These are phyloP conservation scores for Keithomyces neogunnii DNA, from an alignment of 2,329 filamentous ascomycete genomes.

Conservation along the genomic window DNA sequence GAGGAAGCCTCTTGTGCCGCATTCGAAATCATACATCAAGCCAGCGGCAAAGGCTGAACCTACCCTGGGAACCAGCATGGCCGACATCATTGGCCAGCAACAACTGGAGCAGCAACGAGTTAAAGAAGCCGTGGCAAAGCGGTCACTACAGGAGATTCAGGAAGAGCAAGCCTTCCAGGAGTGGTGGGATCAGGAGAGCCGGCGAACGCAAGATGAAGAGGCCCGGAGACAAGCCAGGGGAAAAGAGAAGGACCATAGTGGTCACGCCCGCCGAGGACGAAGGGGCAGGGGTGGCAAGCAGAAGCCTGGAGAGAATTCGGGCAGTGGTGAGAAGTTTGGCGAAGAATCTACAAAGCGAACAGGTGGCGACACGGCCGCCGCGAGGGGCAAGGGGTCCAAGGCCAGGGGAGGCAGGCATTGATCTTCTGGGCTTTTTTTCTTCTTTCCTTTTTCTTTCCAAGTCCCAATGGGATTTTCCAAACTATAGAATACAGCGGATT, in stretches of 20 bases:
- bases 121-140: conserved; percentile 76
- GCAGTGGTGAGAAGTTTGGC: conserved; percentile 11
- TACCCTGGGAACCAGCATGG: conserved; percentile 63
- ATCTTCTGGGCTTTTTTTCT: no score
- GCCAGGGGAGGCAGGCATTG: conserved; percentile 5
- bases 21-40: conserved; percentile 53
- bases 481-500: not conserved
- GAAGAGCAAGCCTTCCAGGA: conserved; percentile 94
- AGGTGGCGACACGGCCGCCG: not conserved
- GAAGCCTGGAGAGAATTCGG: conserved; percentile 10
- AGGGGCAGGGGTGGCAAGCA: conserved; percentile 20
- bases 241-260: conserved; percentile 25
- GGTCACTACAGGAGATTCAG: conserved; percentile 89
- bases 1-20: conserved; percentile 41
- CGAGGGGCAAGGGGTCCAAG: not conserved
- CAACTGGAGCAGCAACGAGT: conserved; percentile 74
- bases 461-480: not conserved
- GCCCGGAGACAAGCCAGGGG: conserved; percentile 31
- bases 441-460: no score
- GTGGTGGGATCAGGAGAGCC: conserved; percentile 88
- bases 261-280: conserved; percentile 19
- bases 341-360: conserved; percentile 7
- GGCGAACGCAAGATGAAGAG: conserved; percentile 58
- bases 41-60: conserved; percentile 53
- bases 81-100: conserved; percentile 84